Conservation (phyloP, 805 yeast genomes). For the Wickerhamomyces pijperi region DNA sequence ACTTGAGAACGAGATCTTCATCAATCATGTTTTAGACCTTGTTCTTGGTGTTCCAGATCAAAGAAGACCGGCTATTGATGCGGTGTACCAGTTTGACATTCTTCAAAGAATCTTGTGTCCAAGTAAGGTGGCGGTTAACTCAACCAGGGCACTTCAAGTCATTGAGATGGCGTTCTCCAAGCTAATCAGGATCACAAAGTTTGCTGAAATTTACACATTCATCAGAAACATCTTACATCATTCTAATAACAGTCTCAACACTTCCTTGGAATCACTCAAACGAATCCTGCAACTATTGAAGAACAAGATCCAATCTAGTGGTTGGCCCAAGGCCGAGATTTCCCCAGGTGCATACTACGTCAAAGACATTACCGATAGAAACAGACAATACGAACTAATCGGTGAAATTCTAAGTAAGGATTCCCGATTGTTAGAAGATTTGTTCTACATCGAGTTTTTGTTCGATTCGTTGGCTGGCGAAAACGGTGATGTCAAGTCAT, state of each 20-base stretch:
- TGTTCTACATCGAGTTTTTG: constrained; percentile 49
- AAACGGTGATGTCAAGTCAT: constrained; percentile 43
- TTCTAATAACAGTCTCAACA: background rate
- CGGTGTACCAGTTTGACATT: constrained; percentile 25
- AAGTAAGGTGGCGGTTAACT: constrained; percentile 40
- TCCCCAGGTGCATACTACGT: constrained; percentile 27
- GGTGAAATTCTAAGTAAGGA: constrained; percentile 50
- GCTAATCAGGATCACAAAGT: background rate
- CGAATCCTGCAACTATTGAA: constrained; percentile 22
- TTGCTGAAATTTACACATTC: background rate
- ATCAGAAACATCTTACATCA: background rate
- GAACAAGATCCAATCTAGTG: constrained; percentile 40
- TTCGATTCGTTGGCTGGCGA: constrained; percentile 65
- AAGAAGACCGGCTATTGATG: constrained; percentile 41
- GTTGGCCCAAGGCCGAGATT: constrained; percentile 44
- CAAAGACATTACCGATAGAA: constrained; percentile 33
- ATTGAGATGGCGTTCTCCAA: background rate
- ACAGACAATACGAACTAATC: constrained; percentile 65
- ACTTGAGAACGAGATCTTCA: constrained; percentile 34
- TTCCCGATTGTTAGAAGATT: constrained; percentile 30
- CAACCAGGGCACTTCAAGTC: constrained; percentile 13
- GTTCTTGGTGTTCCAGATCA: constrained; percentile 36
- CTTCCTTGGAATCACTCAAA: background rate
- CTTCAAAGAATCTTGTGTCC: constrained; percentile 31
- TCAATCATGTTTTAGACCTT: constrained; percentile 33